Evolutionary conservation across 805 yeast genomes (phyloP), one percentile per base, ranked within the genome.

Genomic region (Candida coleopterorum): DNA sequence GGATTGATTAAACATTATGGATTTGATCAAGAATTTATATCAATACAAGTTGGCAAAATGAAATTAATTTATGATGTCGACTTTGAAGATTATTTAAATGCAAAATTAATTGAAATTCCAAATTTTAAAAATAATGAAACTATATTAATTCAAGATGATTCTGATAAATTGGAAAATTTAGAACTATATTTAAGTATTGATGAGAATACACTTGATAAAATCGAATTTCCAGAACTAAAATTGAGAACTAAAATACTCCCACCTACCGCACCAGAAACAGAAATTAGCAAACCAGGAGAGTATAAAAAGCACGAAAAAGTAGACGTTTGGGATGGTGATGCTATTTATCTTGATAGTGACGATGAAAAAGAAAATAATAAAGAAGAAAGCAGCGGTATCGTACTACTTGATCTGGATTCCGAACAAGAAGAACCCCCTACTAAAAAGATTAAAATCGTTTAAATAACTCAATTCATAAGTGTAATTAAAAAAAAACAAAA

Each of bases 41-140:
- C 86, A 2, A 52, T 85, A 6, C 71, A 82, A 15, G 63, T 80
- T 18, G 82, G 81, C 4, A 60, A 65, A 25, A 73, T 76, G 24
- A 72, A 74, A 45, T 67, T 93, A 41, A 55, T 93, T 7, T 86
- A 85, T 48, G 98, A 93, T 59, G 70, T 70, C 39, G 98, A 90
- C 51, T 88, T 85, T 55, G 95, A 86, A 34, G 97, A 89, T 50
- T 81, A 90, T 50, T 48, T 68, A 9, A 64, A 61, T 0, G 66
- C 62, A 23, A 54, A 68, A 0, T 59, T 93, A 12, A 39, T 44
- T 1, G 75, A 73, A 1, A 39, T 64, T 9, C 56, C 81, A 11
- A 82, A 83, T 8, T 62, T 88, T 20, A 47, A 44, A 5, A 60
- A 65, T 34, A 93, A 90, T n/a, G 72, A 78, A 15, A 66, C 81